These are phyloP conservation scores for Aspergillus fischeri DNA, from an alignment of 2,329 filamentous ascomycete genomes.

Conservation along the genomic window DNA sequence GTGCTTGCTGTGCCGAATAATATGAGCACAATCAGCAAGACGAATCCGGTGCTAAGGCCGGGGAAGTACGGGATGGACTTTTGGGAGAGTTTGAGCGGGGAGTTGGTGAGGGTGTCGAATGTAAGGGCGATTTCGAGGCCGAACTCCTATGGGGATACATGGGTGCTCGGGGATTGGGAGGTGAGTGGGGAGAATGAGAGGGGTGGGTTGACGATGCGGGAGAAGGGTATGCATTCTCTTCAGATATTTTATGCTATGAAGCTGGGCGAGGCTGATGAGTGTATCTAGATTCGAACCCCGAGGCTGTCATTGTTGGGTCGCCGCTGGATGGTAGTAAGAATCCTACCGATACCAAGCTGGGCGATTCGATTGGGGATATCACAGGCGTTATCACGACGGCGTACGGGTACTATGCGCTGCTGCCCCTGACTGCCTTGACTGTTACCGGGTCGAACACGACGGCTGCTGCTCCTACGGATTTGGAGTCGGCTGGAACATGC, in stretches of 20 bases:
- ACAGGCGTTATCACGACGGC: constrained; percentile 64
- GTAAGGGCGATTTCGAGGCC: constrained; percentile 57
- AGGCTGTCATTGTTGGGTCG: constrained; percentile 61
- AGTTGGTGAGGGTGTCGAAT: constrained; percentile 60
- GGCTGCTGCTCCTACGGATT: constrained; percentile 49
- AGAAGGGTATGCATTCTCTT: constrained; percentile 41
- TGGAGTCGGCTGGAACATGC: constrained; percentile 50
- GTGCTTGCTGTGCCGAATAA: constrained; percentile 64
- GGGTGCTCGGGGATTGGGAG: constrained; percentile 63
- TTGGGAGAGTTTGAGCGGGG: constrained; percentile 66
- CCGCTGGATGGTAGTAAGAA: constrained; percentile 64
- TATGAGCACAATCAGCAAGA: constrained; percentile 51
- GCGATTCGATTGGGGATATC: constrained; percentile 61
- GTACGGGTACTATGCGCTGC: constrained; percentile 66
- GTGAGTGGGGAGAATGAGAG: constrained; percentile 60
- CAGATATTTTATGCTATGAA: too few species aligned
- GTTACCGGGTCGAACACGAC: constrained; percentile 45
- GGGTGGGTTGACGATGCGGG: constrained; percentile 61
- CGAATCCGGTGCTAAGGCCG: constrained; percentile 60
- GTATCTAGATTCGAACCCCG: constrained; percentile 60
- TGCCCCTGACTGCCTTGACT: constrained; percentile 57
- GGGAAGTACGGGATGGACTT: constrained; percentile 65
- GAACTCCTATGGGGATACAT: constrained; percentile 64
- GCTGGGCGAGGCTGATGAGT: not conserved
- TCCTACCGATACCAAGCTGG: constrained; percentile 57